Base-by-base conservation (phyloP, 768 basidiomycete species). In the Calocera cornea region DNA sequence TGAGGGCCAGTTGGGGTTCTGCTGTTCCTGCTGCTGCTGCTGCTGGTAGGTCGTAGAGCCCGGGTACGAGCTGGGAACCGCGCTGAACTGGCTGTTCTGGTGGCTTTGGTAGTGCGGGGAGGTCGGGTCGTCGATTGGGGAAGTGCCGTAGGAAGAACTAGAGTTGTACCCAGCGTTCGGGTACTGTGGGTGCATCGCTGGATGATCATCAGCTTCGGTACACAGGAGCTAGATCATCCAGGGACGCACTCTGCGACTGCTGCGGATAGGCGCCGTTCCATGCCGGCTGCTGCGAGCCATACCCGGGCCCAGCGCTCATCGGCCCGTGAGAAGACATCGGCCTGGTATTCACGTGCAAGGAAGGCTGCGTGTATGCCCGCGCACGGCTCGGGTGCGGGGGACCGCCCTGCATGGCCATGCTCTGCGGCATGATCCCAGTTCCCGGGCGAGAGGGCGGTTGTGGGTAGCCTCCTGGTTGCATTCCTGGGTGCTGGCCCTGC, bases 401-500 rank as follows among this genome's bases (percentile, higher is more conserved):
- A 7, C 31, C 31, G 31, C 54, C 54, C 54, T 60, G 54, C 54
- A 60, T 60, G 54, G 14, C 54, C 54, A 60, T 29, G 24, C 27
- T 22, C 22, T 60, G 54, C 11, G 54, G 54, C 54, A 60, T 60
- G 5, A 60, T 31, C 24, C 54, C 54, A 27, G 54, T 60, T 27
- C 54, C 31, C 31, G 54, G 54, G 31, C 54, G 54, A 60, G 54
- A 60, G 14, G 54, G 16, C 24, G 54, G 14, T 27, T 60, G 54
- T 19, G 54, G 31, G 31, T 60, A 60, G 14, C 54, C 54, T 11
- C 54, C 54, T 11, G 54, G 54, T 19, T 47, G 86, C 22, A 89
- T 85, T 17, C 82, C 75, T n/a, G 85, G 82, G n/a, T 83, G 77
- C 68, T 89, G 86, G 22, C 64, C 63, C 24, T 70, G 64, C 68